Percentiles rank a stretch among this genome's conserved stretches.
These are phyloP conservation scores for Cichorium intybus DNA, from an alignment of 140 eudicot genomes.

Conservation along the genomic window DNA sequence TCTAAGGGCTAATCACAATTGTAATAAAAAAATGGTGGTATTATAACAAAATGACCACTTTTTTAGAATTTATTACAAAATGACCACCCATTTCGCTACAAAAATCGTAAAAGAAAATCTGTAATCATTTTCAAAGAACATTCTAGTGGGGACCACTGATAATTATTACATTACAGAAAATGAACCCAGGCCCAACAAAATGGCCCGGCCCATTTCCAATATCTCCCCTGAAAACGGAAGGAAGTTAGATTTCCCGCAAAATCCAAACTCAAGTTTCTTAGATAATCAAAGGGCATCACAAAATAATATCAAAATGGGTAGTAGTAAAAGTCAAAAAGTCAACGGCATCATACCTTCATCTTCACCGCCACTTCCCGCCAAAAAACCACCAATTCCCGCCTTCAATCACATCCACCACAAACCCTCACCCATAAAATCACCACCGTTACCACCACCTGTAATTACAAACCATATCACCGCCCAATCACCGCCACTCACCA, in stretches of 20 bases:
- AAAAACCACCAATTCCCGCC: constrained; percentile 28
- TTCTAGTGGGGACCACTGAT: too few species aligned
- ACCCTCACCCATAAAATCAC: constrained; percentile 32
- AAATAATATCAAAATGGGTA: constrained; percentile 29
- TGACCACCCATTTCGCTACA: too few species aligned
- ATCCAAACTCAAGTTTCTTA: constrained; percentile 29
- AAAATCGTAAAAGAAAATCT: too few species aligned
- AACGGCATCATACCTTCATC: constrained; percentile 42
- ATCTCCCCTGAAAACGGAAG: constrained; percentile 59
- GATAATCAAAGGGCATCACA: constrained; percentile 44
- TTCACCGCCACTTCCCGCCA: constrained; percentile 28
- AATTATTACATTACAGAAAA: constrained; percentile 49
- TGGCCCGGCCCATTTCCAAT: constrained; percentile 51
- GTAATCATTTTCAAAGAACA: too few species aligned
- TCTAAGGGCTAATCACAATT: too few species aligned
- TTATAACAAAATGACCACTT: too few species aligned
- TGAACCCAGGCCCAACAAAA: constrained; percentile 58
- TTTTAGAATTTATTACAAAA: too few species aligned
- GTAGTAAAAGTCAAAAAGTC: constrained; percentile 39
- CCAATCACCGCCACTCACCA: constrained; percentile 19
- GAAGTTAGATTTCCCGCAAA: constrained; percentile 42
- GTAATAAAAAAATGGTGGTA: too few species aligned
- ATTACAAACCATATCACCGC: constrained; percentile 26
- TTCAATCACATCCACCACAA: constrained; percentile 17
- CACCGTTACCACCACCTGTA: constrained; percentile 34